phyloP scores from a whole-genome alignment of 805 yeast genomes.

The Sugiyamaella americana region DNA sequence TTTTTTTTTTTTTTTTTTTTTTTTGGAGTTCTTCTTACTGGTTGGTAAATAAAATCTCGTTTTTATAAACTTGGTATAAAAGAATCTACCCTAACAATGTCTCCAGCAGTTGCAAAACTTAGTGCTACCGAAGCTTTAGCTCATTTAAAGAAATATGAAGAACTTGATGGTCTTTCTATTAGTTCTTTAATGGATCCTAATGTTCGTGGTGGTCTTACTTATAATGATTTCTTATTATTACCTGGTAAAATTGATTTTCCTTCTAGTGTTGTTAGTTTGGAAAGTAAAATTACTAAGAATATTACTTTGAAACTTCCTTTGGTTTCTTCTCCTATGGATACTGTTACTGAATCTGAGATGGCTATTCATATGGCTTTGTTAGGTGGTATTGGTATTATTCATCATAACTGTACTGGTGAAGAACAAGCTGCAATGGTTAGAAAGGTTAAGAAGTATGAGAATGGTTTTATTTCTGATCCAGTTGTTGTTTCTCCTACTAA shows the following conservation, averaged over 20 bases:
- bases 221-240: constrained; percentile 89
- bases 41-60: background rate
- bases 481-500: constrained; percentile 70
- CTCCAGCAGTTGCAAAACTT: constrained; percentile 1
- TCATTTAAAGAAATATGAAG: constrained; percentile 55
- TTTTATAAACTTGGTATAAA: background rate
- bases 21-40: background rate
- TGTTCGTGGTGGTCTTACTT: constrained; percentile 91
- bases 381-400: constrained; percentile 98
- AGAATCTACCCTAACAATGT: background rate
- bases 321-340: constrained; percentile 98
- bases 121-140: constrained; percentile 47
- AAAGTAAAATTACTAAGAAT: constrained; percentile 83
- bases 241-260: constrained; percentile 94
- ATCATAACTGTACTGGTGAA: constrained; percentile 93
- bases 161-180: constrained; percentile 81
- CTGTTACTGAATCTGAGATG: constrained; percentile 96
- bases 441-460: constrained; percentile 94
- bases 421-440: constrained; percentile 98
- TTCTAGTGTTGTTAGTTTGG: constrained; percentile 68
- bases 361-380: constrained; percentile 97
- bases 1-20: too few species aligned
- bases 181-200: constrained; percentile 83
- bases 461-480: constrained; percentile 95
- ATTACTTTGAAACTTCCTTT: constrained; percentile 90